Conservation (phyloP, 331 rosid genomes). For the Phaseolus coccineus region DNA sequence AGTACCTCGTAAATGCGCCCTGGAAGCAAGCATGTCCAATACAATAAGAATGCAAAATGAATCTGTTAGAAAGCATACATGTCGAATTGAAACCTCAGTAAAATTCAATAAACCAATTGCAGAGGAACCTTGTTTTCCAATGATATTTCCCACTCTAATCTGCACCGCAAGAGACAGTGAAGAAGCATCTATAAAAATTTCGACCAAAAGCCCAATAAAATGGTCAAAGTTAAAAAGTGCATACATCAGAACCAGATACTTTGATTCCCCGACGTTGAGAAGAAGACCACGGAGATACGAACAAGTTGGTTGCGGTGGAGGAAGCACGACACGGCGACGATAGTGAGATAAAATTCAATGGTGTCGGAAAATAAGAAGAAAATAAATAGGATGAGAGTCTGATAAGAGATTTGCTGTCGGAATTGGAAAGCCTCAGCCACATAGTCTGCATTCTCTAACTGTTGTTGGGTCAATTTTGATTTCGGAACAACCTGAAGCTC, state of each 20-base stretch:
- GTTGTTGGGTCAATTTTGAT: not conserved
- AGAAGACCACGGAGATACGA: constrained; percentile 66
- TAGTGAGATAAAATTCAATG: constrained; percentile 20
- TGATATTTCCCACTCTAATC: constrained; percentile 82
- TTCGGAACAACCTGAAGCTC: not conserved
- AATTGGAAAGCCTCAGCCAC: constrained; percentile 46
- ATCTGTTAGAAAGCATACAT: constrained; percentile 31
- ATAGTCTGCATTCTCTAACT: constrained; percentile 47
- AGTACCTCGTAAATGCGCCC: constrained; percentile 84
- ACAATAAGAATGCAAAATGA: constrained; percentile 29
- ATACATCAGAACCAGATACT: constrained; percentile 73
- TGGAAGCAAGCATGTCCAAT: constrained; percentile 51
- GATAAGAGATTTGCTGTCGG: constrained; percentile 38
- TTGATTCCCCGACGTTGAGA: constrained; percentile 69
- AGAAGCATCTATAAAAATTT: not conserved
- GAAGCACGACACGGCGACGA: constrained; percentile 41
- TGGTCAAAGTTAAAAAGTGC: constrained; percentile 22
- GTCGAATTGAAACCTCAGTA: not conserved
- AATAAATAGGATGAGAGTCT: constrained; percentile 41
- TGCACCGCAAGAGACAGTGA: constrained; percentile 45
- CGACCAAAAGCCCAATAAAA: not conserved
- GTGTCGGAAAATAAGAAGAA: constrained; percentile 7
- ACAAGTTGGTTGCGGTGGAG: constrained; percentile 35
- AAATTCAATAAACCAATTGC: constrained; percentile 1
- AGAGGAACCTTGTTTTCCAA: constrained; percentile 74